Evolutionary conservation across 2,329 filamentous ascomycete genomes (phyloP).

Genomic region (Penicillium paneum): DNA sequence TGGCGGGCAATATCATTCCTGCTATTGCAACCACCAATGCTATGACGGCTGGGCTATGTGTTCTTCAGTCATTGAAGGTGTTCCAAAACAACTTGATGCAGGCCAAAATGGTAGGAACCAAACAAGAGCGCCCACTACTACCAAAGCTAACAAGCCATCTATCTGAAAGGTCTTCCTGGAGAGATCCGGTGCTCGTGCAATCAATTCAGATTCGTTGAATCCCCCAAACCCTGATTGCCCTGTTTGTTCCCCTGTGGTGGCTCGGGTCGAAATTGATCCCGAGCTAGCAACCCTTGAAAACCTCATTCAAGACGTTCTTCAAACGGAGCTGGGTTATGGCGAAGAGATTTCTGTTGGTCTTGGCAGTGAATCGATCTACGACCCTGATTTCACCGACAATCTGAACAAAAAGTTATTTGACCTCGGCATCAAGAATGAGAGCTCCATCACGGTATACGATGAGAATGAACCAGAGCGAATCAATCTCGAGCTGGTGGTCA

Average conservation of each 20-base stretch:
- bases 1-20: conserved; percentile 98
- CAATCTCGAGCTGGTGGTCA: conserved; percentile 66
- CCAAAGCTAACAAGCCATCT: background rate
- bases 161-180: conserved; percentile 69
- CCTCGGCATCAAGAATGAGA: conserved; percentile 69
- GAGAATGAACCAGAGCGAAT: conserved; percentile 69
- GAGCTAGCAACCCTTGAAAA: conserved; percentile 71
- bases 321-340: conserved; percentile 68
- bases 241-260: conserved; percentile 74
- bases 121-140: background rate
- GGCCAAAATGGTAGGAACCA: conserved; percentile 64
- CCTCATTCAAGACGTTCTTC: conserved; percentile 72
- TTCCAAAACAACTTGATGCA: conserved; percentile 67
- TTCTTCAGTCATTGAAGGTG: conserved; percentile 89
- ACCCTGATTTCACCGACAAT: conserved; percentile 84
- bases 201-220: conserved; percentile 55
- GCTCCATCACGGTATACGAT: conserved; percentile 79
- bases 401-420: conserved; percentile 74
- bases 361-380: conserved; percentile 76
- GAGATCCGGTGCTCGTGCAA: conserved; percentile 57
- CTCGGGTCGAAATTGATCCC: conserved; percentile 65
- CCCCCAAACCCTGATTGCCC: conserved; percentile 77
- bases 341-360: conserved; percentile 77
- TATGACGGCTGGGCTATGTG: conserved; percentile 88
- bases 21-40: conserved; percentile 98